Base-by-base conservation (phyloP, 169 alveolate genomes). In the Cryptosporidium ubiquitum region DNA sequence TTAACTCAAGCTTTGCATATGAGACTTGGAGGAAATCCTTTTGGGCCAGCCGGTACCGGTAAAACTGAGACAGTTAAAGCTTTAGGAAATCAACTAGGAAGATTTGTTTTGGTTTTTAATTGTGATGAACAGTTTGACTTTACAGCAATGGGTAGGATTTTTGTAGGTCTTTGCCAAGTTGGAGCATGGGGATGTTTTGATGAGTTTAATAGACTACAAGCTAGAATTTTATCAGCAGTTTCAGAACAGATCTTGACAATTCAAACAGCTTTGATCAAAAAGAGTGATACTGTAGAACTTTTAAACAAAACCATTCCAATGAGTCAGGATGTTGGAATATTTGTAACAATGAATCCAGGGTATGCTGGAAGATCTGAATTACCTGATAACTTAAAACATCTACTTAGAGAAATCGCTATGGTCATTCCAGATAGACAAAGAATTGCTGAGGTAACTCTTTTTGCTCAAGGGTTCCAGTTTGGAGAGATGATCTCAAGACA, bases 141-240 rank as follows among this genome's bases (percentile, higher is more conserved):
- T 84, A 95, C 96, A 70, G 99, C 99, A 44, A 98, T 98, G 99
- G 99, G 97, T 61, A 93, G 99, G 92, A 96, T 96, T 57, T 97
- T 97, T 84, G 97, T 96, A 68, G 99, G 99, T 29, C 92, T 97
- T 20, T 96, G 98, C 20, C 95, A 95, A 75, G 98, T 96, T 5
- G 99, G 99, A 37, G 99, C 99, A 6, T 98, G 99, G 99, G 99
- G 99, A 33, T 98, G 99, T 91, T 98, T 98, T 84, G 99, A 98
- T 94, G 99, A 98, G 93, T 98, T 98, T 93, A 98, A 98, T 91
- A 93, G 99, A 84, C 93, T 97, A 42, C 99, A 96, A 84, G 99
- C 97, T 85, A 92, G 99, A 55, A 97, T 97, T 92, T 94, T 98
- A 12, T 96, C 99, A 0, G 99, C 99, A 18, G 97, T 96, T 26